Percentiles rank a stretch among this genome's conserved stretches.
Evolutionary conservation across 352 stramenopile species (phyloP).

Genomic region (Hyaloperonospora brassicae): DNA sequence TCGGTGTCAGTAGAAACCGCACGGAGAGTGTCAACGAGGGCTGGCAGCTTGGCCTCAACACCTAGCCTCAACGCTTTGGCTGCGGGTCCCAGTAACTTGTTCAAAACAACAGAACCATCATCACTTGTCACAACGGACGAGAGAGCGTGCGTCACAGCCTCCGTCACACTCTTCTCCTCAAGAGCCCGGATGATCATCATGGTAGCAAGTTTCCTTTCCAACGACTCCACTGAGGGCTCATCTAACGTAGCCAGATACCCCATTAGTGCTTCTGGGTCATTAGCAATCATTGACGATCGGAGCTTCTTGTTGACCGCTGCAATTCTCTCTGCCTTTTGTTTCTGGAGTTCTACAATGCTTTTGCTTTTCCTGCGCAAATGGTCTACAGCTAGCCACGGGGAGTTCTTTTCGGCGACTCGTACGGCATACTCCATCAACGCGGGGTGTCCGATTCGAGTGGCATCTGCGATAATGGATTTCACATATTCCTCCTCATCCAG

Average conservation of each 20-base stretch:
- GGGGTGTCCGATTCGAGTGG: conserved; percentile 42
- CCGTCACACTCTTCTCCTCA: conserved; percentile 61
- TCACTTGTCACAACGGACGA: conserved; percentile 22
- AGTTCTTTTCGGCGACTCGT: conserved; percentile 49
- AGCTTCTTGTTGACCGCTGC: conserved; percentile 44
- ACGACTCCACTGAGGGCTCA: conserved; percentile 51
- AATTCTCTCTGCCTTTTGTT: conserved; percentile 33
- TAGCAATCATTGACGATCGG: conserved; percentile 48
- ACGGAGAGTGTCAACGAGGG: conserved; percentile 25
- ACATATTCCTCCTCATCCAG: conserved; percentile 76
- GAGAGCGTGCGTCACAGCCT: conserved; percentile 39
- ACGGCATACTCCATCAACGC: conserved; percentile 62
- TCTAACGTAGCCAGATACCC: conserved; percentile 54
- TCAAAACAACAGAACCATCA: conserved; percentile 16
- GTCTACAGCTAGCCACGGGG: conserved; percentile 48
- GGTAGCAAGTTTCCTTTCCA: conserved; percentile 68
- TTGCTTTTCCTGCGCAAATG: conserved; percentile 36
- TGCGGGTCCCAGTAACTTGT: conserved; percentile 29
- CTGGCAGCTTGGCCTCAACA: conserved; percentile 45
- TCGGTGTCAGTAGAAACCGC: conserved; percentile 14
- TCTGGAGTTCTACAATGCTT: conserved; percentile 27
- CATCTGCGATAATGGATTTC: conserved; percentile 60
- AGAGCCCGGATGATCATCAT: conserved; percentile 77
- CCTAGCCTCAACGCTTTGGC: conserved; percentile 51
- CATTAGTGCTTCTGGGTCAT: conserved; percentile 66